phyloP scores from a whole-genome alignment of 257 asterid genomes.

The Buddleja alternifolia region DNA sequence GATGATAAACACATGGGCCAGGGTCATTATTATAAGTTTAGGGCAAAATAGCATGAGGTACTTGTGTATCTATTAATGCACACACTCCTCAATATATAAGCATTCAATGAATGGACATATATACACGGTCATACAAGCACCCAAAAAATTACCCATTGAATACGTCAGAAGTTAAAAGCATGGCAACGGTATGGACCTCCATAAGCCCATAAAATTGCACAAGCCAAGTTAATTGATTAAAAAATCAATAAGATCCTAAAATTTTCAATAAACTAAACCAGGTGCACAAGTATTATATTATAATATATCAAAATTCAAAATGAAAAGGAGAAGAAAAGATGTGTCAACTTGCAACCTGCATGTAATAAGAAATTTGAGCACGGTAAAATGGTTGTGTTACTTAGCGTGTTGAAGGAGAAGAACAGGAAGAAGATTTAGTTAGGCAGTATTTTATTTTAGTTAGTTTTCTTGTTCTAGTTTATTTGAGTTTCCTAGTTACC shows the following conservation, averaged over 20 bases:
- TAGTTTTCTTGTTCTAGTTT: no score
- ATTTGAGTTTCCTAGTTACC: no score
- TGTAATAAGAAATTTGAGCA: constrained; percentile 7
- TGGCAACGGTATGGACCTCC: neutral
- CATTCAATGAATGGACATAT: no score
- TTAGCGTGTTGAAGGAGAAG: no score
- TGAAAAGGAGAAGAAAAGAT: neutral
- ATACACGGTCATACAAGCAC: neutral
- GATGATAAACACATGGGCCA: neutral
- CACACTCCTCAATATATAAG: neutral
- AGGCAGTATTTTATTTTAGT: no score
- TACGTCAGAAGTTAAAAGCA: neutral
- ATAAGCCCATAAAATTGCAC: neutral
- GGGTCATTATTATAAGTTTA: neutral
- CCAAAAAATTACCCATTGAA: neutral
- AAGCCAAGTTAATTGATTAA: neutral
- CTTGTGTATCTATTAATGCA: no score
- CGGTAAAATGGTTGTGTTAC: neutral
- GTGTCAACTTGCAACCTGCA: neutral
- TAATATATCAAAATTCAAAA: neutral
- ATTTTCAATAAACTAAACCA: neutral
- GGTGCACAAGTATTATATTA: neutral
- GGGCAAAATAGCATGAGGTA: neutral
- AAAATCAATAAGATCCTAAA: neutral
- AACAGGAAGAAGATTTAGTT: no score